phyloP scores from a whole-genome alignment of 2,329 filamentous ascomycete genomes.

The Botrytis tulipae region DNA sequence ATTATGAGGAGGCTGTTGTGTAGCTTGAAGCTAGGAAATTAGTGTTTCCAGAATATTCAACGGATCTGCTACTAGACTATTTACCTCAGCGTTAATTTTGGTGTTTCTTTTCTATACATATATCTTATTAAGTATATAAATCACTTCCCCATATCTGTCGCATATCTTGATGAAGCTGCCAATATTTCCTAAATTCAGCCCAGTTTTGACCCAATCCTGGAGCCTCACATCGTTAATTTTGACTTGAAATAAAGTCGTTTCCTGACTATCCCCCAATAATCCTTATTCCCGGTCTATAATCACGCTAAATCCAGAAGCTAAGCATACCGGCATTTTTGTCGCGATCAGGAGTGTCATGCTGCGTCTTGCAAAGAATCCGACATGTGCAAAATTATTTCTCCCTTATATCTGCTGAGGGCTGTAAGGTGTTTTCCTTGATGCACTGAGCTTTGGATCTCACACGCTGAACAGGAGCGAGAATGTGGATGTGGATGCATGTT shows the following conservation, averaged over 20 bases:
- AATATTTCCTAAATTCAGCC: background rate
- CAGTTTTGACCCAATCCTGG: too few relatives aligned
- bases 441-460: too few relatives aligned
- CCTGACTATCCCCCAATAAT: background rate
- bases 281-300: background rate
- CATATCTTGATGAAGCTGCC: background rate
- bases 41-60: too few relatives aligned
- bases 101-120: background rate
- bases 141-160: too few relatives aligned
- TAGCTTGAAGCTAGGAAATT: background rate
- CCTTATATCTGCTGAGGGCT: accelerated
- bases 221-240: too few relatives aligned
- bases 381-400: background rate
- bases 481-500: background rate
- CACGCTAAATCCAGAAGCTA: background rate
- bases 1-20: background rate
- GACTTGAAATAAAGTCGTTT: too few relatives aligned
- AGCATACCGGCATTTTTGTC: background rate
- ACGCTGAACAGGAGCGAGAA: too few relatives aligned
- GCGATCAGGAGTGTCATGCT: background rate
- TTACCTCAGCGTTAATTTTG: too few relatives aligned
- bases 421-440: background rate
- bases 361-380: background rate
- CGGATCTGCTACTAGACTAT: too few relatives aligned
- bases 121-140: too few relatives aligned